Percentiles rank a stretch among this genome's conserved stretches.
These are phyloP conservation scores for Schizophyllum commune DNA, from an alignment of 1,284 basidiomycete species.

Conservation along the genomic window DNA sequence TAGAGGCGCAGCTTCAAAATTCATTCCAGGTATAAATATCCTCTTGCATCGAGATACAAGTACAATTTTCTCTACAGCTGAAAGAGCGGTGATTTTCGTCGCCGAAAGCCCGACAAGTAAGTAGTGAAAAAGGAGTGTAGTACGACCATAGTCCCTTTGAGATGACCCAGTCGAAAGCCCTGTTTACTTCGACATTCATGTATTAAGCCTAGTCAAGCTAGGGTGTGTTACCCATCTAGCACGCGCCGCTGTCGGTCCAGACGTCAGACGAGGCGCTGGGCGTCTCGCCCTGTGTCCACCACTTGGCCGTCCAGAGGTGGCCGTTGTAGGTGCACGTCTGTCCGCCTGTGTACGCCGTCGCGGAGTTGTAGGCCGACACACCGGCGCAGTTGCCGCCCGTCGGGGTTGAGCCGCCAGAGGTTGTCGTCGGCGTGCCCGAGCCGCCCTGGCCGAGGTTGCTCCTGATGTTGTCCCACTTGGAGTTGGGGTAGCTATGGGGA, in stretches of 20 bases:
- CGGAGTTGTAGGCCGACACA: slow-evolving; percentile 43
- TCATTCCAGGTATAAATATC: too few relatives aligned
- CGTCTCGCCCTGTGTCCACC: slow-evolving; percentile 52
- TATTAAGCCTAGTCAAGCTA: too few relatives aligned
- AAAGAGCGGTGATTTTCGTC: too few relatives aligned
- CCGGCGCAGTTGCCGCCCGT: slow-evolving; percentile 35
- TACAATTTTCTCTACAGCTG: too few relatives aligned
- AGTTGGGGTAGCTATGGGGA: slow-evolving; percentile 45
- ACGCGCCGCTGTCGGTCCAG: slow-evolving; percentile 6
- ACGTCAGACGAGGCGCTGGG: slow-evolving; percentile 37
- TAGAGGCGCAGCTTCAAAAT: too few relatives aligned
- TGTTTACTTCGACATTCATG: too few relatives aligned
- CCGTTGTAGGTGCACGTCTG: slow-evolving; percentile 38
- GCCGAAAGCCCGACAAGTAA: too few relatives aligned
- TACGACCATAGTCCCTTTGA: too few relatives aligned
- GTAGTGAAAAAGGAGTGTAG: too few relatives aligned
- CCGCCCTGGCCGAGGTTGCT: slow-evolving; percentile 42
- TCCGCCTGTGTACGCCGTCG: slow-evolving; percentile 43
- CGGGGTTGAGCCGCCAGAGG: slow-evolving; percentile 1
- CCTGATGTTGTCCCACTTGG: slow-evolving; percentile 63
- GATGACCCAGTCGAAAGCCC: too few relatives aligned
- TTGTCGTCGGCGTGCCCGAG: slow-evolving; percentile 12
- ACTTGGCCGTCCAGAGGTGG: slow-evolving; percentile 43
- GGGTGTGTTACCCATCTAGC: not conserved
- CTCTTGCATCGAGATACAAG: too few relatives aligned